Conservation (phyloP, 1,284 basidiomycete species). For the Microbotryum scabiosae region DNA sequence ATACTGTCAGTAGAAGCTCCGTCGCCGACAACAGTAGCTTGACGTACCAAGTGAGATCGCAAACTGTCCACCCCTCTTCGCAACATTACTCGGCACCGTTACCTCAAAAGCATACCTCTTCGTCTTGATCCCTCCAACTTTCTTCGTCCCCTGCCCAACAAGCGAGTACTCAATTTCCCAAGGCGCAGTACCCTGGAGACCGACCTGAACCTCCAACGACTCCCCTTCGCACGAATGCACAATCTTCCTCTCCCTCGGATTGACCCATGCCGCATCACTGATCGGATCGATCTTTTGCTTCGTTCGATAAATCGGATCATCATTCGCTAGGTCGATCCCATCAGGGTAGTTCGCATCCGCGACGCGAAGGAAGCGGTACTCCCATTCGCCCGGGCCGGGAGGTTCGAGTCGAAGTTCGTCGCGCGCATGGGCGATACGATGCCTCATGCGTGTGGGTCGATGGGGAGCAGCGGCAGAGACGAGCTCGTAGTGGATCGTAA, state of each 20-base stretch:
- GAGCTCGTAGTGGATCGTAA: conserved; percentile 60
- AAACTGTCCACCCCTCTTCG: conserved; percentile 64
- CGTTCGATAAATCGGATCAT: conserved; percentile 45
- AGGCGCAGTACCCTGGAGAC: conserved; percentile 72
- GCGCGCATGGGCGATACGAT: conserved; percentile 58
- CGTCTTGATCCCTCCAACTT: conserved; percentile 31
- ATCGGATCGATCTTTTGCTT: conserved; percentile 81
- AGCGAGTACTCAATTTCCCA: conserved; percentile 76
- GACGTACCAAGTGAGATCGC: conserved; percentile 48
- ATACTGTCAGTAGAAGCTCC: background rate
- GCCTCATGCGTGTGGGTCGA: conserved; percentile 33
- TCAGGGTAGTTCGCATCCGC: conserved; percentile 78
- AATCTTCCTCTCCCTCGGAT: conserved; percentile 44
- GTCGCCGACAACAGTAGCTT: background rate
- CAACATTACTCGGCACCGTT: conserved; percentile 44
- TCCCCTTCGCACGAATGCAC: conserved; percentile 57
- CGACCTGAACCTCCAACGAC: conserved; percentile 63
- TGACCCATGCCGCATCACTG: conserved; percentile 64
- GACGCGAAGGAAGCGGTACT: conserved; percentile 69
- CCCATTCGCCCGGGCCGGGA: conserved; percentile 78
- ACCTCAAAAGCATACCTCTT: conserved; percentile 37
- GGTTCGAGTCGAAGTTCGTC: conserved; percentile 79
- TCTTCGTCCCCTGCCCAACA: conserved; percentile 51
- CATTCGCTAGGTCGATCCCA: conserved; percentile 50
- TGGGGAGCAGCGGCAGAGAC: conserved; percentile 46